Evolutionary conservation across 2,329 filamentous ascomycete genomes (phyloP), one percentile per base, ranked within the genome.

Genomic region (Fusarium sp.): DNA sequence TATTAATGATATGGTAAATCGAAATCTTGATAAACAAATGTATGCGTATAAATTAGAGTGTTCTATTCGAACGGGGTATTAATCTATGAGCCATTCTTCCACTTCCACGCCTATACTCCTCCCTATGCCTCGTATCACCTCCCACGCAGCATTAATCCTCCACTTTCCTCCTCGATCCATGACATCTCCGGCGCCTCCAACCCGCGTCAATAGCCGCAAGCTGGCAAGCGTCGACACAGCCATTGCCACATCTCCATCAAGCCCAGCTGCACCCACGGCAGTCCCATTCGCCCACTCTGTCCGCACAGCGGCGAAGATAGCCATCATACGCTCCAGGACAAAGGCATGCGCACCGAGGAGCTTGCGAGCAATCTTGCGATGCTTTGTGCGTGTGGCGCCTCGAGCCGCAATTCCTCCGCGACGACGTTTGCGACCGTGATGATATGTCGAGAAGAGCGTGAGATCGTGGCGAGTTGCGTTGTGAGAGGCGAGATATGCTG

Each of bases 401-500:
- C 79, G 73, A 14, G 76, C 72, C 4, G 79, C 77, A 5, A 80
- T 79, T 14, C 80, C 80, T 24, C 86, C 86, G 51, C 86, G 85
- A 15, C 85, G 81, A 2, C 84, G 82, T 66, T 83, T 80, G 47
- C 82, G 78, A 72, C 84, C 83, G 77, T 89, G 79, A 58, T 90
- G 86, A 74, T 88, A 86, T 14, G 92, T 93, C 71, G 92, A 93
- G 82, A 96, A 96, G 75, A 93, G 88, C 2, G 88, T 84, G 6
- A 88, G 82, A 77, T 96, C 93, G 75, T 92, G 88, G n/a, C 89
- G 86, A 2, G 91, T 82, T 15, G 91, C 88, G 77, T 94, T 96
- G 84, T 93, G 93, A 2, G 92, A 94, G 52, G 93, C 91, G 5
- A 96, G 87, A 79, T 96, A 96, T 5, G 92, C 91, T 36, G 92